A percentile compares a stretch with the other conserved stretches of the same genome.
These are phyloP conservation scores for Hypsizygus marmoreus DNA, from an alignment of 768 basidiomycete genomes.

Conservation along the genomic window DNA sequence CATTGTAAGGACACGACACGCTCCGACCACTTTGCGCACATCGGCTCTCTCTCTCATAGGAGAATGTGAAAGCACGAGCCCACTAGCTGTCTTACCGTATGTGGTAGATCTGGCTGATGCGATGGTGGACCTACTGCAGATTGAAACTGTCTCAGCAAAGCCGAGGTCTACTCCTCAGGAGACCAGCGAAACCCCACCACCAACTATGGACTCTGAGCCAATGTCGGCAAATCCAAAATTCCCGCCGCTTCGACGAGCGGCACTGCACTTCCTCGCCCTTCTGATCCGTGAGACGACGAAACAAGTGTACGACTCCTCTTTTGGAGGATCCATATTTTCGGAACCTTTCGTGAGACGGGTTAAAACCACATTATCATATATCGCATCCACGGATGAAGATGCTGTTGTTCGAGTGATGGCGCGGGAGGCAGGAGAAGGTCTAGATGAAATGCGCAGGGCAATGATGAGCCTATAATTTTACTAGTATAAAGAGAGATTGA, in stretches of 20 bases:
- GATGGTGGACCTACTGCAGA: conserved; percentile 77
- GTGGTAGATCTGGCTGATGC: conserved; percentile 59
- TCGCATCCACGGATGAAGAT: conserved; percentile 74
- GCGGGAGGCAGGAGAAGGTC: conserved; percentile 59
- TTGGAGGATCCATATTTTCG: conserved; percentile 32
- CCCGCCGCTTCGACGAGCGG: conserved; percentile 82
- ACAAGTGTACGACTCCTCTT: conserved; percentile 48
- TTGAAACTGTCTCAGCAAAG: conserved; percentile 48
- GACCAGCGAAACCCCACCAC: conserved; percentile 21
- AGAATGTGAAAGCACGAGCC: conserved; percentile 66
- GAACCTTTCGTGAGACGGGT: conserved; percentile 47
- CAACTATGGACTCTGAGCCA: conserved; percentile 58
- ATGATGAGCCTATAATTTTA: conserved; percentile 39
- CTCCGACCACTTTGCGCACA: conserved; percentile 75
- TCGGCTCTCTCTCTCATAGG: conserved; percentile 66
- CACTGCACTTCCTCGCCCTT: conserved; percentile 77
- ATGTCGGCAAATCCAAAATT: conserved; percentile 62
- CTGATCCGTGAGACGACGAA: conserved; percentile 62
- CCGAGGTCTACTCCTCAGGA: conserved; percentile 13
- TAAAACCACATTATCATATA: conserved; percentile 65
- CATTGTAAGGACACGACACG: conserved; percentile 55
- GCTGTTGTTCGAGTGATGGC: conserved; percentile 74
- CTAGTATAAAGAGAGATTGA: conserved; percentile 4
- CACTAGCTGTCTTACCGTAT: conserved; percentile 65
- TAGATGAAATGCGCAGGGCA: conserved; percentile 52